A percentile compares a stretch with the other conserved stretches of the same genome.
These are phyloP conservation scores for Smittium culicis DNA, from an alignment of 371 early-diverging fungal species.

Conservation along the genomic window DNA sequence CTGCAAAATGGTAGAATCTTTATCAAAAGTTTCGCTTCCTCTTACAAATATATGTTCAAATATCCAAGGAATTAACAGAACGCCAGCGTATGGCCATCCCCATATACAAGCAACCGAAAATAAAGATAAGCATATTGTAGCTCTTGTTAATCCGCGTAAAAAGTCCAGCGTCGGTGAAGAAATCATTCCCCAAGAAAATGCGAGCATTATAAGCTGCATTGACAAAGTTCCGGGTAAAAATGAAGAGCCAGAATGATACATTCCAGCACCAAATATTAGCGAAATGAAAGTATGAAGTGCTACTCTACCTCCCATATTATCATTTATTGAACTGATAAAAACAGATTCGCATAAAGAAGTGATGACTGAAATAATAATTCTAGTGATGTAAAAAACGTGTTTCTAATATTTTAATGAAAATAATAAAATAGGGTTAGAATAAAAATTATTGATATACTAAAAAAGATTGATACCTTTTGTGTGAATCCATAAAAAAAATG, in stretches of 20 bases:
- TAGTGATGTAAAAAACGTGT: slow-evolving; percentile 58
- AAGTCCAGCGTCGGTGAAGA: slow-evolving; percentile 31
- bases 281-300: slow-evolving; percentile 51
- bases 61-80: slow-evolving; percentile 60
- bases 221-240: slow-evolving; percentile 82
- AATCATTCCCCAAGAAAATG: slow-evolving; percentile 45
- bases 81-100: slow-evolving; percentile 84
- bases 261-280: slow-evolving; percentile 60
- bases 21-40: slow-evolving; percentile 32
- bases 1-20: slow-evolving; percentile 17
- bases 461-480: slow-evolving; percentile 46
- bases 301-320: slow-evolving; percentile 44
- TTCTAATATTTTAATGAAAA: slow-evolving; percentile 36
- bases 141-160: slow-evolving; percentile 29
- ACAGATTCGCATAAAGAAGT: slow-evolving; percentile 57
- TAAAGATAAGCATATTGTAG: slow-evolving; percentile 37
- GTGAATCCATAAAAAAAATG: slow-evolving; percentile 33
- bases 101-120: slow-evolving; percentile 53
- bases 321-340: slow-evolving; percentile 46
- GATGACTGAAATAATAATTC: slow-evolving; percentile 44
- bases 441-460: slow-evolving; percentile 6
- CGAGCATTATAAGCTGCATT: slow-evolving; percentile 70
- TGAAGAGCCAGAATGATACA: slow-evolving; percentile 70
- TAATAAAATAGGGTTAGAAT: slow-evolving; percentile 14
- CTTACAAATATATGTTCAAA: slow-evolving; percentile 50